phyloP scores from a whole-genome alignment of 176 grass and related monocot genomes.

The Alloteropsis semialata region DNA sequence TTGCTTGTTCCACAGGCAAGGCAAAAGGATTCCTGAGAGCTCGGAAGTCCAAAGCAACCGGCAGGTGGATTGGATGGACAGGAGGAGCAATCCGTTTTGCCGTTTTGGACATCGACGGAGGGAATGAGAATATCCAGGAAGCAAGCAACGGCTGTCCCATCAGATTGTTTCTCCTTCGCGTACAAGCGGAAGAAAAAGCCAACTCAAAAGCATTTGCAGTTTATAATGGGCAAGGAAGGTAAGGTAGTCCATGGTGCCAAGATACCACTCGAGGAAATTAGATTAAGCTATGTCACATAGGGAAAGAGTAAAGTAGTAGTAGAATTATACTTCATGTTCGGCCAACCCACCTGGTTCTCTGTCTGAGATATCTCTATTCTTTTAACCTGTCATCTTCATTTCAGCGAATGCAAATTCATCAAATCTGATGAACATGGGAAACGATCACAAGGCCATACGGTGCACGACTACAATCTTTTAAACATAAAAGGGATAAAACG shows the following conservation, averaged over 20 bases:
- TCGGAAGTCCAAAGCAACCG: constrained; percentile 28
- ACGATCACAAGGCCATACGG: not conserved
- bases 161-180: constrained; percentile 10
- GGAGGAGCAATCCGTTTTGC: constrained; percentile 21
- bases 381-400: not conserved
- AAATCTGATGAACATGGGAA: not conserved
- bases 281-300: not conserved
- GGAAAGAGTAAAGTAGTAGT: not conserved
- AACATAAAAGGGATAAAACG: not conserved
- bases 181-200: constrained; percentile 15
- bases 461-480: not conserved
- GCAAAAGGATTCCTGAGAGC: constrained; percentile 9
- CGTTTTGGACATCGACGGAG: constrained; percentile 2
- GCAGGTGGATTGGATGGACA: constrained; percentile 20
- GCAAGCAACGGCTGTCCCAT: constrained; percentile 22
- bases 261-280: not conserved
- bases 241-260: constrained; percentile 1
- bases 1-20: constrained; percentile 41
- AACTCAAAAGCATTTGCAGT: not conserved
- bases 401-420: constrained; percentile 6
- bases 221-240: not conserved
- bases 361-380: not conserved
- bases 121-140: constrained; percentile 15
- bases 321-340: not conserved
- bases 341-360: not conserved